Evolutionary conservation across 192 early-diverging fungal species (phyloP).

Genomic region (Gaertneriomyces semiglobifer): DNA sequence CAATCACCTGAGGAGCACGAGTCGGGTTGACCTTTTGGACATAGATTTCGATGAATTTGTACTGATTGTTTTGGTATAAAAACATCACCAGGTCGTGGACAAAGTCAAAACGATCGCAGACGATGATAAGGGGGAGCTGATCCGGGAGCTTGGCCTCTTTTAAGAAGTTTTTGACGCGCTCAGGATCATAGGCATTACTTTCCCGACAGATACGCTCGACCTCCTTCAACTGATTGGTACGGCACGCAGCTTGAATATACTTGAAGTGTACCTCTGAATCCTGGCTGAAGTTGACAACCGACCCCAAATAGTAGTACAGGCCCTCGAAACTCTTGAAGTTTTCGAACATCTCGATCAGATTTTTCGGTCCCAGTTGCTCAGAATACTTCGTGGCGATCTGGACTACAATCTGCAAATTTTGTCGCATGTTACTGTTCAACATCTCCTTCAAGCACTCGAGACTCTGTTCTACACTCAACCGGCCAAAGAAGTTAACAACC

Average conservation of each 20-base stretch:
- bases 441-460: conserved; percentile 92
- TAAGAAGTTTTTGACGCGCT: conserved; percentile 98
- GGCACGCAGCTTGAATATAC: conserved; percentile 95
- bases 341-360: conserved; percentile 92
- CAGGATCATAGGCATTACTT: conserved; percentile 93
- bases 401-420: conserved; percentile 93
- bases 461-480: conserved; percentile 94
- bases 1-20: conserved; percentile 92
- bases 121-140: conserved; percentile 96
- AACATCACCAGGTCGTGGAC: conserved; percentile 97
- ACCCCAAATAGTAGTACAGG: conserved; percentile 95
- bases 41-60: conserved; percentile 97
- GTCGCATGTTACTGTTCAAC: conserved; percentile 84
- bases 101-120: conserved; percentile 96
- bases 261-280: conserved; percentile 96
- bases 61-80: conserved; percentile 89
- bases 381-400: conserved; percentile 97
- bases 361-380: conserved; percentile 84
- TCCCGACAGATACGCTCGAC: conserved; percentile 97
- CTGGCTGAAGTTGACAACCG: conserved; percentile 92
- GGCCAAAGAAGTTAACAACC: conserved; percentile 93
- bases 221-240: conserved; percentile 92
- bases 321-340: conserved; percentile 85
- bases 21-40: conserved; percentile 98
- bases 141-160: conserved; percentile 96